These are phyloP conservation scores for Acanthamoeba royreba DNA, from an alignment of 208 protist genomes.

Conservation along the genomic window DNA sequence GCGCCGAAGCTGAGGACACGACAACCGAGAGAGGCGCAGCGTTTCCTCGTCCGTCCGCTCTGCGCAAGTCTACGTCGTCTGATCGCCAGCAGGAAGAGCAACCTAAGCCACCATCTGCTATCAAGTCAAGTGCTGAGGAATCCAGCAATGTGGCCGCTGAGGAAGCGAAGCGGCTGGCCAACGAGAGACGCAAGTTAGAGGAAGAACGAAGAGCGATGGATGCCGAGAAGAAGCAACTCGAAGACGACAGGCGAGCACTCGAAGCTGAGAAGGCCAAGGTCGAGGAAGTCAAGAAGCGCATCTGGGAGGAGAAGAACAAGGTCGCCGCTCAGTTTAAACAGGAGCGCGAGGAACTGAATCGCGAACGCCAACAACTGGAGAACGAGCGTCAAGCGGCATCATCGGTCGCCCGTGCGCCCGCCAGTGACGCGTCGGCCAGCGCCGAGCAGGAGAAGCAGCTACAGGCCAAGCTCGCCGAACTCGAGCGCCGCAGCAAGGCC, in stretches of 20 bases:
- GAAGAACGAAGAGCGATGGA: neutral
- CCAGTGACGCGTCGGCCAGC: too few relatives aligned
- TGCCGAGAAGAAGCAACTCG: neutral
- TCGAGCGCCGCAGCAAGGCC: neutral
- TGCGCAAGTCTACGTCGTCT: neutral
- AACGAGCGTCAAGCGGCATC: too few relatives aligned
- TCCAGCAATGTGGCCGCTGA: neutral
- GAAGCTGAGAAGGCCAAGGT: neutral
- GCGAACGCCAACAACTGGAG: neutral
- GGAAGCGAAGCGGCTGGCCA: neutral
- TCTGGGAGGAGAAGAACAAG: conserved; percentile 10
- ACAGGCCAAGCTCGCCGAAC: neutral
- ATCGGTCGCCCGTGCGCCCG: too few relatives aligned
- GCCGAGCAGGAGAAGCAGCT: too few relatives aligned
- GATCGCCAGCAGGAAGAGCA: neutral
- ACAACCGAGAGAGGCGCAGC: neutral
- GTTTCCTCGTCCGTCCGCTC: neutral
- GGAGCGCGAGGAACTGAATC: neutral
- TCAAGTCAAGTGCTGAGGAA: neutral
- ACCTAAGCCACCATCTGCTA: neutral
- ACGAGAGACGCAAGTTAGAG: neutral
- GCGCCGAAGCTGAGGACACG: neutral
- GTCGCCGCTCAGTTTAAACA: neutral
- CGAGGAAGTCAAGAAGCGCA: neutral
- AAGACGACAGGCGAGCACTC: neutral